These are phyloP conservation scores for Paxillus ammoniavirescens DNA, from an alignment of 768 basidiomycete species.

Conservation along the genomic window DNA sequence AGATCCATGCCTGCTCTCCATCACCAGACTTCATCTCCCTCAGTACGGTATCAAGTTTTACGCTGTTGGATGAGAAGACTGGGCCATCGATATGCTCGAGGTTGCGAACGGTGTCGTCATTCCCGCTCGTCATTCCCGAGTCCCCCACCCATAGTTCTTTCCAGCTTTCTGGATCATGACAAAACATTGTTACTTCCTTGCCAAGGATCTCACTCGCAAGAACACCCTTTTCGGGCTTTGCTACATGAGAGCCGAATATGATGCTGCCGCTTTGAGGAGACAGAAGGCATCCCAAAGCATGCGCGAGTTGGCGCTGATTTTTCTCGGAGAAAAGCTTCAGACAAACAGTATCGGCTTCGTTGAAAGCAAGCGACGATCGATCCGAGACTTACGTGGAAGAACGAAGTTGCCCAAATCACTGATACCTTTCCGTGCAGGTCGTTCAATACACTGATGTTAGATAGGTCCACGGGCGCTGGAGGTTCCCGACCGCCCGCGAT, in stretches of 20 bases:
- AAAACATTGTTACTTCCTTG: slow-evolving; percentile 15
- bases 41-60: slow-evolving; percentile 30
- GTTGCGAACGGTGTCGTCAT: neutral
- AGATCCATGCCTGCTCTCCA: neutral
- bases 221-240: slow-evolving; percentile 10
- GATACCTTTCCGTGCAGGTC: slow-evolving; percentile 46
- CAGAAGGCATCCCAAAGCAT: neutral
- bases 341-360: slow-evolving; percentile 28
- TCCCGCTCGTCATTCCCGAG: neutral
- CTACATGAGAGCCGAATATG: slow-evolving; percentile 30
- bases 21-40: neutral
- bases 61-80: slow-evolving; percentile 31
- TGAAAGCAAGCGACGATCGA: slow-evolving; percentile 19
- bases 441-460: slow-evolving; percentile 39
- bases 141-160: slow-evolving; percentile 22
- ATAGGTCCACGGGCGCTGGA: slow-evolving; percentile 21
- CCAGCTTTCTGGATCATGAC: slow-evolving; percentile 28
- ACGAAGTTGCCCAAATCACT: slow-evolving; percentile 46
- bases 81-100: neutral
- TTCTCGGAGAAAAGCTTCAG: slow-evolving; percentile 26
- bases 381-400: slow-evolving; percentile 39
- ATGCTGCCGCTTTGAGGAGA: slow-evolving; percentile 22
- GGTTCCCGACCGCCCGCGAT: slow-evolving; percentile 18
- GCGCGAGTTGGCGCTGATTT: slow-evolving; percentile 24
- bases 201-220: neutral